Evolutionary conservation across 805 yeast genomes (phyloP).

Genomic region (Kazachstania viticola): DNA sequence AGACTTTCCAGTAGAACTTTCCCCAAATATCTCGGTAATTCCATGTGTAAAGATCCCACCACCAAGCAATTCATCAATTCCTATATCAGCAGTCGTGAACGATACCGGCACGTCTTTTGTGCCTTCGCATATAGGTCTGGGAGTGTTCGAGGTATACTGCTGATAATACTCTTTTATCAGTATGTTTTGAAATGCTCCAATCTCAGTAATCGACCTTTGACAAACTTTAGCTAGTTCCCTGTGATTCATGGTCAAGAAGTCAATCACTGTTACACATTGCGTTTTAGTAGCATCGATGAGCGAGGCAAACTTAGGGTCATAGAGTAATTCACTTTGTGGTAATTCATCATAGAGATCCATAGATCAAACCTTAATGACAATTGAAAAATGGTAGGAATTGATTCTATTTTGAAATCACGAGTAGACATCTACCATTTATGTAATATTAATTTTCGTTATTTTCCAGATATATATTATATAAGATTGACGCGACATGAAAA

Average conservation of each 20-base stretch:
- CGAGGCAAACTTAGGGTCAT: slow-evolving; percentile 22
- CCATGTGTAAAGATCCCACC: slow-evolving; percentile 48
- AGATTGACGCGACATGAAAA: too few relatives aligned
- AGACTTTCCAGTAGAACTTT: slow-evolving; percentile 79
- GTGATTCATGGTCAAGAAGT: slow-evolving; percentile 30
- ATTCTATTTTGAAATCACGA: too few relatives aligned
- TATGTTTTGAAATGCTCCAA: slow-evolving; percentile 15
- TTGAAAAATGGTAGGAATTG: too few relatives aligned
- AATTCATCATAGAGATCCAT: slow-evolving; percentile 36
- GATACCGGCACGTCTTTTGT: neutral
- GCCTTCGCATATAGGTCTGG: neutral
- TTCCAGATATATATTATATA: too few relatives aligned
- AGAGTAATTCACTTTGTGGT: slow-evolving; percentile 28
- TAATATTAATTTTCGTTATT: too few relatives aligned
- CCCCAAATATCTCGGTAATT: slow-evolving; percentile 72
- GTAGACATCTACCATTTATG: too few relatives aligned
- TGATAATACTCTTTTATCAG: slow-evolving; percentile 10
- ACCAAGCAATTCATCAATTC: slow-evolving; percentile 37
- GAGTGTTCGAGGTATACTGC: slow-evolving; percentile 6
- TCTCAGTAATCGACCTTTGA: slow-evolving; percentile 27
- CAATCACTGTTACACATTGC: slow-evolving; percentile 29
- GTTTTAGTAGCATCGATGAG: slow-evolving; percentile 21
- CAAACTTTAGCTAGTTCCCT: slow-evolving; percentile 25
- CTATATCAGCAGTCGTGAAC: slow-evolving; percentile 44
- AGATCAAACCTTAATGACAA: too few relatives aligned